Evolutionary conservation across 2,329 filamentous ascomycete species (phyloP).

Genomic region (Stylonectria norvegica): DNA sequence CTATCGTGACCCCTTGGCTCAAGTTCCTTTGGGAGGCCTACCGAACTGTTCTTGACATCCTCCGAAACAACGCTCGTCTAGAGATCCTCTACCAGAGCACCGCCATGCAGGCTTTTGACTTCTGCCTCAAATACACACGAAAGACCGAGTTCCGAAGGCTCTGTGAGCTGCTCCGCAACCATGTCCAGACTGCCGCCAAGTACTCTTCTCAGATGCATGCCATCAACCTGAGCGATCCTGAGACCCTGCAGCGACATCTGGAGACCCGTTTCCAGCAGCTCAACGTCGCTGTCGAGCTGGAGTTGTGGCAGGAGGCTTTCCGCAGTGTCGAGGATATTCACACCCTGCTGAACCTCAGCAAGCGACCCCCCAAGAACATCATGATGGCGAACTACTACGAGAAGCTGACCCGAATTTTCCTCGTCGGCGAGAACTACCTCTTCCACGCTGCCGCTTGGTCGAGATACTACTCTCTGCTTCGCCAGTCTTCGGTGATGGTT

Average conservation of each 20-base stretch:
- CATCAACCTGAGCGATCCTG: constrained; percentile 96
- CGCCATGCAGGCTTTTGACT: constrained; percentile 96
- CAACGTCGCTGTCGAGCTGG: constrained; percentile 95
- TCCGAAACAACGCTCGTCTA: constrained; percentile 97
- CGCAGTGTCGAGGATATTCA: constrained; percentile 98
- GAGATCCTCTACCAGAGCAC: constrained; percentile 99
- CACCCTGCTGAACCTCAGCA: constrained; percentile 94
- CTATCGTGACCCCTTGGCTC: constrained; percentile 97
- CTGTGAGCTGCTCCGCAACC: constrained; percentile 96
- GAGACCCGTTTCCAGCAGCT: constrained; percentile 98
- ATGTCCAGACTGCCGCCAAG: constrained; percentile 98
- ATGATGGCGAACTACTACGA: constrained; percentile 99
- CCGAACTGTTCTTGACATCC: constrained; percentile 94
- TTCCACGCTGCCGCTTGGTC: constrained; percentile 99
- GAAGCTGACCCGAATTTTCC: constrained; percentile 96
- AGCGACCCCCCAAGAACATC: constrained; percentile 94
- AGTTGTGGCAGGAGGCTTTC: constrained; percentile 99
- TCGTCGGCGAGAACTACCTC: constrained; percentile 98
- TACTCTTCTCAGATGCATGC: constrained; percentile 99
- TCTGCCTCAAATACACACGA: constrained; percentile 95
- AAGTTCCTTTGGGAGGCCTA: constrained; percentile 99
- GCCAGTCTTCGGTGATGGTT: constrained; percentile 80
- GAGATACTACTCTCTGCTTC: constrained; percentile 93
- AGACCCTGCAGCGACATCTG: constrained; percentile 93
- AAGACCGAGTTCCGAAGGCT: constrained; percentile 99